These are phyloP conservation scores for Phanerodontia chrysosporium DNA, from an alignment of 768 basidiomycete species.

Conservation along the genomic window DNA sequence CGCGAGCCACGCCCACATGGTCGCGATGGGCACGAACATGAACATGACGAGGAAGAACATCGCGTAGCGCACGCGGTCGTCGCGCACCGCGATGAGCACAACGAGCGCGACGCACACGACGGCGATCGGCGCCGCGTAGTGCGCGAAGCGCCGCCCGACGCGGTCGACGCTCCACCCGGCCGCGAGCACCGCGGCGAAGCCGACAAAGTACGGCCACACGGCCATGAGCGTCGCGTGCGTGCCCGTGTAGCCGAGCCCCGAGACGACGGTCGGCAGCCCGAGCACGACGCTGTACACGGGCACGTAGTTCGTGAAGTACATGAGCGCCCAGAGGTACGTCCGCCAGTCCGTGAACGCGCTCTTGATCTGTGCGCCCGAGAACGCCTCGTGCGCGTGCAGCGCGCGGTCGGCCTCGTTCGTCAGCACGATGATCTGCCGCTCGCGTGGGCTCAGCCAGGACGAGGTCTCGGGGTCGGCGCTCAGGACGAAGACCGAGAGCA, in stretches of 20 bases:
- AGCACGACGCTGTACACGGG: slow-evolving; percentile 42
- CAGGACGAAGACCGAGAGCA: slow-evolving; percentile 32
- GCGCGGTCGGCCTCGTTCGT: slow-evolving; percentile 35
- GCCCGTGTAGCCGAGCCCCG: slow-evolving; percentile 53
- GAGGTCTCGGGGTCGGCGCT: slow-evolving; percentile 47
- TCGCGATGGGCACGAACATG: slow-evolving; percentile 28
- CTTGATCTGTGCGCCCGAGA: slow-evolving; percentile 34
- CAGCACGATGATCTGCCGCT: slow-evolving; percentile 36
- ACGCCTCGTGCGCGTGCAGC: slow-evolving; percentile 25
- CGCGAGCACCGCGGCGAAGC: slow-evolving; percentile 24
- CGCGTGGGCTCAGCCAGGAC: slow-evolving; percentile 38
- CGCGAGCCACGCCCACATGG: slow-evolving; percentile 26
- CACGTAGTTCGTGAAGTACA: slow-evolving; percentile 42
- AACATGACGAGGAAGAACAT: slow-evolving; percentile 33
- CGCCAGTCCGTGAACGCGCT: slow-evolving; percentile 35
- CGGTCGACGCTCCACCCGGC: slow-evolving; percentile 23
- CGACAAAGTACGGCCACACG: slow-evolving; percentile 42
- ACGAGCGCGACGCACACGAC: slow-evolving; percentile 25
- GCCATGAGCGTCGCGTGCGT: slow-evolving; percentile 59
- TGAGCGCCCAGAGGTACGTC: slow-evolving; percentile 34
- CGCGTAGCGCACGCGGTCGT: slow-evolving; percentile 26
- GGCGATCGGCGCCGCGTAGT: slow-evolving; percentile 19
- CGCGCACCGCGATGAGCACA: slow-evolving; percentile 26
- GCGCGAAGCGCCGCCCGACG: slow-evolving; percentile 21
- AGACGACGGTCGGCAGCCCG: slow-evolving; percentile 71